phyloP scores from a whole-genome alignment of 108 stramenopile species.

The Chaetoceros tenuissimus region DNA sequence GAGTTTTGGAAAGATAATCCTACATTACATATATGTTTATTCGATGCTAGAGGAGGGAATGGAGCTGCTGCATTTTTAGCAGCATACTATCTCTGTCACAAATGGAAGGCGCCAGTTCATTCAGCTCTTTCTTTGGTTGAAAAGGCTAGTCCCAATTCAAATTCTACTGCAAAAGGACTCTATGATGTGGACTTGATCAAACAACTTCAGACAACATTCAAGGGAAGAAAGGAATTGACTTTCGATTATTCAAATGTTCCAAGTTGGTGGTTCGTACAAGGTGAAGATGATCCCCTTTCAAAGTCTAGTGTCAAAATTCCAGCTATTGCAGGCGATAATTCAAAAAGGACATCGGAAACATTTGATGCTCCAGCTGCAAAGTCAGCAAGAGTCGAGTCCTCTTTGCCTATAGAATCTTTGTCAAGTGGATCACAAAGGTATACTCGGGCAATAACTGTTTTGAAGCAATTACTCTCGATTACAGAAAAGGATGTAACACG shows the following conservation, averaged over 20 bases:
- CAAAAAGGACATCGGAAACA: constrained; percentile 8
- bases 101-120: constrained; percentile 28
- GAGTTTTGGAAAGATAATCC: neutral
- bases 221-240: constrained; percentile 27
- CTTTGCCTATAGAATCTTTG: constrained; percentile 12
- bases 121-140: constrained; percentile 22
- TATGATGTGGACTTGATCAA: constrained; percentile 25
- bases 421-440: constrained; percentile 19
- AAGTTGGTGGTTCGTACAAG: constrained; percentile 24
- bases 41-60: constrained; percentile 33
- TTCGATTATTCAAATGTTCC: constrained; percentile 14
- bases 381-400: neutral
- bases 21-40: constrained; percentile 24
- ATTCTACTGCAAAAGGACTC: constrained; percentile 22
- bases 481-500: neutral
- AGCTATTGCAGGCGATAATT: too few relatives aligned
- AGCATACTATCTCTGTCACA: constrained; percentile 28
- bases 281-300: constrained; percentile 15
- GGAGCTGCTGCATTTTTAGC: constrained; percentile 34
- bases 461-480: constrained; percentile 14
- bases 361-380: neutral
- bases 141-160: constrained; percentile 25
- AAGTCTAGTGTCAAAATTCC: too few relatives aligned
- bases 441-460: constrained; percentile 21
- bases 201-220: constrained; percentile 29